Base-by-base conservation (phyloP, 371 early-diverging fungal genomes). In the Apophysomyces elegans region DNA sequence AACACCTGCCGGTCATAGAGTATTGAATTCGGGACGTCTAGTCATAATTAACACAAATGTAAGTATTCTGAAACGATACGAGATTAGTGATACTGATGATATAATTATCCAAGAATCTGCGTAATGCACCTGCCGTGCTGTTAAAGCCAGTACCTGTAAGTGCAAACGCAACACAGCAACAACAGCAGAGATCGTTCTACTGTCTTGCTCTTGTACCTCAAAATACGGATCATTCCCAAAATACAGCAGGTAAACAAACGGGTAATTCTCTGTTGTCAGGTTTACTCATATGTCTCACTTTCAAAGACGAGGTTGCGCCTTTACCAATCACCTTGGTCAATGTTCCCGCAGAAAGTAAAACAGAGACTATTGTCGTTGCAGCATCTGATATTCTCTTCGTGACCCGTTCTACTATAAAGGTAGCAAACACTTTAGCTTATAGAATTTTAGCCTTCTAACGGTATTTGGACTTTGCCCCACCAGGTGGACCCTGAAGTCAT, bases 41-140 rank as follows among this genome's bases (percentile, higher is more conserved):
- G 83, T 94, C 1, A 72, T 95, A 16, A 72, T 94, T 43, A 93
- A 93, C 67, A 89, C 80, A 63, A 82, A 71, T 18, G 85, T 88
- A 75, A 57, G 78, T 68, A 13, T 36, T 35, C 39, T 38, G 32
- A 18, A 16, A 50, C 0, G 4, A 18, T 12, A n/a, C 18, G 16
- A 14, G 44, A 14, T 35, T 69, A 58, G 36, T 43, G 32, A 14
- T n/a, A 5, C 44, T 41, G 3, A 18, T 35, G 5, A 26, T 26
- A 26, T 26, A 26, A 26, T 26, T 26, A 26, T 26, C 46, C 6
- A 69, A 85, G 79, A 70, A 84, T 60, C 87, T 87, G 62, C 73
- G 91, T 32, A 91, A 92, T 70, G 71, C 85, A 5, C 76, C 91
- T 14, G 95, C 86, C 4, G 83, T 93, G 4, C 76, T 93, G 12